Evolutionary conservation across 192 early-diverging fungal genomes (phyloP), one percentile per base, ranked within the genome.

Genomic region (Obelidium mucronatum): DNA sequence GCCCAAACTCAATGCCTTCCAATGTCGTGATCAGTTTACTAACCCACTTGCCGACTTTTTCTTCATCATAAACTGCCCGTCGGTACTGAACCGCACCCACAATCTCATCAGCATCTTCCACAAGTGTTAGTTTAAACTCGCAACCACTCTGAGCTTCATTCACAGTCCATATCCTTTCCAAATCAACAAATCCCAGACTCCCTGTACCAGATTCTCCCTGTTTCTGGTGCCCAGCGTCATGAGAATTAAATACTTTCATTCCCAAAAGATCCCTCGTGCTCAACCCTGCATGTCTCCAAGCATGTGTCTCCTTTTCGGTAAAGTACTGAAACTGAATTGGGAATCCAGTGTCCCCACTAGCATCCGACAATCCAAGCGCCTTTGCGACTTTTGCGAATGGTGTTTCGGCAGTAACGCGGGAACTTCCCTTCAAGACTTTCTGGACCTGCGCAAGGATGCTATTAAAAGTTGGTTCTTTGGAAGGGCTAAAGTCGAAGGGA

Each of bases 321-420:
- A 80, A 61, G 67, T 76, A 89, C 65, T 89, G 79, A 76, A 86
- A 89, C 59, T 72, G 75, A 13, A 89, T 72, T 19, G 83, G 82
- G 22, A 88, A 70, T 24, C 24, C 30, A 0, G 55, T 35, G 5
- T 24, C 28, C n/a, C n/a, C n/a, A n/a, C n/a, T n/a, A n/a, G n/a
- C n/a, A n/a, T n/a, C n/a, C n/a, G n/a, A n/a, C 13, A 76, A 6
- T 19, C 53, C 73, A 2, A 82, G 67, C 22, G 73, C 39, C 22
- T 40, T 66, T 17, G 70, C 48, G 3, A 80, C 67, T 19, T 62
- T 42, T n/a, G 42, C 48, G 15, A 52, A 58, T 2, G 87, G 81
- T 44, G 75, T 84, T 31, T 67, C 67, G 3, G 42, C 36, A 5
- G 82, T 82, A 28, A 79, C 67, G n/a, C 78, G 70, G 33, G 63